phyloP scores from a whole-genome alignment of 2,329 filamentous ascomycete species.

The Helminthosporium solani region DNA sequence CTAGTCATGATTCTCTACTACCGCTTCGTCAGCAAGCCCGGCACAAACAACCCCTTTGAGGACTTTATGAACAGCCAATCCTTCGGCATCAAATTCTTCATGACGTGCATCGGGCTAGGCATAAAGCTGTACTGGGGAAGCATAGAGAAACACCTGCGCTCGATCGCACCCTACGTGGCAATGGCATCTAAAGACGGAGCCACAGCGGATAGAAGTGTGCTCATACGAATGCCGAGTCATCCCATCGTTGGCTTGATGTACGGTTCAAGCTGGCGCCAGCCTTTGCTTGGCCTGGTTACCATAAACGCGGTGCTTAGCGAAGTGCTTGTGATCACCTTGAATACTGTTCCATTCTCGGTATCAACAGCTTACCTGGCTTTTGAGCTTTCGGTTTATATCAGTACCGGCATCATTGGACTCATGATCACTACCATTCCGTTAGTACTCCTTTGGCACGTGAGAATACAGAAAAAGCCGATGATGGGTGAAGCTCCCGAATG shows the following conservation, averaged over 20 bases:
- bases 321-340: slow-evolving; percentile 6
- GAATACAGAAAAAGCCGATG: too few species aligned
- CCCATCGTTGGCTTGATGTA: slow-evolving; percentile 1
- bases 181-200: slow-evolving; percentile 5
- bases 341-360: slow-evolving; percentile 3
- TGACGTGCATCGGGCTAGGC: slow-evolving; percentile 7
- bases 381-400: slow-evolving; percentile 5
- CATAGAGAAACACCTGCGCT: slow-evolving; percentile 8
- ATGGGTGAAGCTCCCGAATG: too few species aligned
- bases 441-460: slow-evolving; percentile 4
- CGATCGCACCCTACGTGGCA: background rate
- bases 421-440: slow-evolving; percentile 4
- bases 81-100: slow-evolving; percentile 9
- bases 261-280: background rate
- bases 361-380: slow-evolving; percentile 1
- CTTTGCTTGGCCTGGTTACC: slow-evolving; percentile 1
- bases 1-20: slow-evolving; percentile 12
- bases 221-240: slow-evolving; percentile 2
- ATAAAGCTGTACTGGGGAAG: slow-evolving; percentile 8
- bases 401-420: slow-evolving; percentile 1
- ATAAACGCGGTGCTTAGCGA: slow-evolving; percentile 6
- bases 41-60: slow-evolving; percentile 3
- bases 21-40: slow-evolving; percentile 10
- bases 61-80: slow-evolving; percentile 14
- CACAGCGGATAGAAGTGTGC: slow-evolving; percentile 4